Evolutionary conservation across 1,284 basidiomycete genomes (phyloP), one percentile per base, ranked within the genome.

Genomic region (Microbotryum violaceum): DNA sequence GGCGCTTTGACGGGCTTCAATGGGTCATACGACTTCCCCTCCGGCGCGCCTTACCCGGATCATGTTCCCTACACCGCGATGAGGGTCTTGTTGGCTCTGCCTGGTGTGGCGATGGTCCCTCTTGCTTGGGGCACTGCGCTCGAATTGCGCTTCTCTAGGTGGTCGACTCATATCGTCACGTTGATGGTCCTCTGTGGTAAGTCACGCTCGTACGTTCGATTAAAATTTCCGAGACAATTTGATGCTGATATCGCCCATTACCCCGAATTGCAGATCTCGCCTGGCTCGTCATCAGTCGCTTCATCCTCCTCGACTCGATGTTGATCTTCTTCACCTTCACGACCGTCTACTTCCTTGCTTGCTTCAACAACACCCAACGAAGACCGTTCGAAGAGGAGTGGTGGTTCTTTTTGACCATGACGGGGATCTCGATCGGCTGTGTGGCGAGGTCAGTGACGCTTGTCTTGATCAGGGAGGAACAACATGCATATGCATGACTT

Each of bases 291-390:
- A 98, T 97, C 74, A 96, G 92, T 51, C 84, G 94, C 21, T 98
- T 98, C 77, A 94, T 98, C 77, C 83, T 98, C 57, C 82, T 98
- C 72, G 94, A 98, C 75, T 93, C 94, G 31, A 97, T 98, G 91
- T 80, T 98, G 14, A 81, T 98, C 51, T 96, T 93, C 82, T 98
- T 98, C 79, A 98, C 94, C 31, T 92, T 97, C 78, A 87, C 90
- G 72, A 94, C 93, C 44, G 88, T 94, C 65, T 93, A 96, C 76
- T 92, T 88, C 74, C 80, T 98, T 57, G 85, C 91, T 61, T 97
- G 93, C 77, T 97, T 98, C 78, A 91, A 97, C 75, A 94, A 94
- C 74, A 88, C 96, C 77, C 90, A 94, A 79, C 87, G 87, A 71
- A 85, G 89, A 67, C 83, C 93, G 0, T 98, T 98, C 75, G 86